phyloP scores from a whole-genome alignment of 2,329 filamentous ascomycete species.

The Coleophoma crateriformis region DNA sequence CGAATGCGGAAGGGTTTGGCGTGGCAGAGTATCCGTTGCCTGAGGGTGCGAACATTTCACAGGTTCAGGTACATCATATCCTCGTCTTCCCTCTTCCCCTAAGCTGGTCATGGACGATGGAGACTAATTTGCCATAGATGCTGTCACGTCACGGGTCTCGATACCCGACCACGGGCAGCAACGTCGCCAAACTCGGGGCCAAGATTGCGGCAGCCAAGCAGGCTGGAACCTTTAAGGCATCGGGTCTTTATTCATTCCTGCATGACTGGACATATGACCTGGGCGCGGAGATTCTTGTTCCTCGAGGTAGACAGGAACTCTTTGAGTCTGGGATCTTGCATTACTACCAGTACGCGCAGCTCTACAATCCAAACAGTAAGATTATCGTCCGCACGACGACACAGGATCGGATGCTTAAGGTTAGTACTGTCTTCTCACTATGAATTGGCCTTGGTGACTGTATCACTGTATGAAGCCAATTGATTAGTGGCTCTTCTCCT shows the following conservation, averaged over 20 bases:
- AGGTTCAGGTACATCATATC: slow-evolving; percentile 42
- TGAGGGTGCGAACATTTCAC: slow-evolving; percentile 59
- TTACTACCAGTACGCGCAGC: slow-evolving; percentile 48
- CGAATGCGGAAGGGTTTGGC: slow-evolving; percentile 63
- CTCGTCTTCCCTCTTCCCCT: too few relatives aligned
- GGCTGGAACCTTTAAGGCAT: slow-evolving; percentile 47
- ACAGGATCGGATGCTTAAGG: slow-evolving; percentile 70
- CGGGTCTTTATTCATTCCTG: slow-evolving; percentile 57
- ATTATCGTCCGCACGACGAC: slow-evolving; percentile 71
- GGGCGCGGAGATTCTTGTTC: slow-evolving; percentile 66
- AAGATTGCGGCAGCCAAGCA: slow-evolving; percentile 46
- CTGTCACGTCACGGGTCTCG: slow-evolving; percentile 68
- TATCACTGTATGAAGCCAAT: background rate
- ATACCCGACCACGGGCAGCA: slow-evolving; percentile 60
- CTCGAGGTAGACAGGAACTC: slow-evolving; percentile 66
- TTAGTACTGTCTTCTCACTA: slow-evolving; percentile 28
- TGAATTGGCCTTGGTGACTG: background rate
- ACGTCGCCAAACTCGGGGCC: slow-evolving; percentile 48
- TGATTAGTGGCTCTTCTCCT: too few relatives aligned
- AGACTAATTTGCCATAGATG: slow-evolving; percentile 41
- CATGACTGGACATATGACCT: slow-evolving; percentile 65
- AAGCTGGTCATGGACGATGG: background rate
- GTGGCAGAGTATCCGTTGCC: slow-evolving; percentile 67
- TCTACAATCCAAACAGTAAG: slow-evolving; percentile 69
- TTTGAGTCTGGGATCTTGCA: slow-evolving; percentile 67